Evolutionary conservation across 1,284 basidiomycete species (phyloP), one percentile per base, ranked within the genome.

Genomic region (Leccinum ponderosum): DNA sequence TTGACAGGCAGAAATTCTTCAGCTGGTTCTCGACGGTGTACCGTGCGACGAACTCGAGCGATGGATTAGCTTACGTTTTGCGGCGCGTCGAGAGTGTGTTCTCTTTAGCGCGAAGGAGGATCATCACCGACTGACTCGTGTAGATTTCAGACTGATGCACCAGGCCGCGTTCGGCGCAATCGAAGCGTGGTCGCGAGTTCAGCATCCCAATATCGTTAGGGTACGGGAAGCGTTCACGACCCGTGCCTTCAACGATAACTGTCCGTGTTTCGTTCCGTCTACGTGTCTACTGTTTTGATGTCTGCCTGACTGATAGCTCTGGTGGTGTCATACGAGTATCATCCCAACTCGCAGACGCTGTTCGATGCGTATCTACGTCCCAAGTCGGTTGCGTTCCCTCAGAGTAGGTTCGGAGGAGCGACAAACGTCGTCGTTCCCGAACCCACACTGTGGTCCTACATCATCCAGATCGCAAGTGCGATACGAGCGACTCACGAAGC

Each of bases 191-290:
- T 86, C 89, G 3, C 83, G 86, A 56, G 82, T 98, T 62, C 84
- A 83, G 17, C 96, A 99, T 78, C 95, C 97, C 0, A 89, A 87
- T 68, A 91, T 99, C 64, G 87, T 97, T 27, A 80, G 86, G 17
- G 81, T 98, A 7, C 85, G 87, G 53, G 97, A 99, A 75, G 97
- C 97, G 0, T 99, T 99, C 78, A 98, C 97, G 0, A 97, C 96
- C 0, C 85, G 91, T 48, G 88, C 93, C 0, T 99, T 99, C 76
- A 88, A 89, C 63, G 97, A 98, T 73, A 90, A 89, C 68, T 98
- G 95, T 96, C 69, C 62, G 89, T 81, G 14, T 55, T 53, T 55
- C 35, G 35, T 48, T 61, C 42, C 44, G 8, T 55, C 39, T 42
- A 25, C 29, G 37, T 51, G 55, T 55, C 57, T 57, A 25, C 39